A percentile compares a stretch with the other conserved stretches of the same genome.
Evolutionary conservation across 148 eudicot genomes (phyloP).

Genomic region (Simmondsia chinensis): DNA sequence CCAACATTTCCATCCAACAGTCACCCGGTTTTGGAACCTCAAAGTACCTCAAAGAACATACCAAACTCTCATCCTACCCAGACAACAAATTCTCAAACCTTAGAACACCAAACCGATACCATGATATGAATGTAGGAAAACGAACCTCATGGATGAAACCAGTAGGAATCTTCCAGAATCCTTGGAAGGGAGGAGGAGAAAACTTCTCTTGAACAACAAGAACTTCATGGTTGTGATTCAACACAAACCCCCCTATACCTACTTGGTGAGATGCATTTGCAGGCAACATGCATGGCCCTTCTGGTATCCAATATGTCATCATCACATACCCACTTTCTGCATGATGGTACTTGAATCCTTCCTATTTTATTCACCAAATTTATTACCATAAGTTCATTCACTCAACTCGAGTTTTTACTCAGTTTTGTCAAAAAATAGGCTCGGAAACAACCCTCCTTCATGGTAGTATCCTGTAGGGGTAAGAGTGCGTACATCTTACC

Average conservation of each 20-base stretch:
- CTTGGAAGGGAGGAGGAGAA: slow-evolving; percentile 37
- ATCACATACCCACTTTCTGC: slow-evolving; percentile 72
- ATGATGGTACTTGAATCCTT: slow-evolving; percentile 80
- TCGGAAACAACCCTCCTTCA: no score
- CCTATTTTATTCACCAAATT: slow-evolving; percentile 19
- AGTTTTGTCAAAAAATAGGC: no score
- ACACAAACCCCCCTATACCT: slow-evolving; percentile 75
- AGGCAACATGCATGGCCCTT: slow-evolving; percentile 71
- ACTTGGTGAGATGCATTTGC: slow-evolving; percentile 87
- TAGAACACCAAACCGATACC: no score
- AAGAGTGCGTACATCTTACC: no score
- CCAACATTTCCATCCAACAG: no score
- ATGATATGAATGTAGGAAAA: no score
- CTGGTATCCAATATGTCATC: slow-evolving; percentile 89
- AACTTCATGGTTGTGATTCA: slow-evolving; percentile 74
- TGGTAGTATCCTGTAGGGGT: no score
- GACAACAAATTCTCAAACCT: no score
- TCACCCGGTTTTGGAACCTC: no score
- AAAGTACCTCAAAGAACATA: no score
- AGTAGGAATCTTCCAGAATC: slow-evolving; percentile 88
- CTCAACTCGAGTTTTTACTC: no score
- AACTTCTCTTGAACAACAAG: slow-evolving; percentile 90
- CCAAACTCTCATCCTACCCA: no score
- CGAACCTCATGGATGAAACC: slow-evolving; percentile 87
- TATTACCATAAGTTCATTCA: not conserved